Percentiles rank a stretch among this genome's conserved stretches.
Evolutionary conservation across 2,329 filamentous ascomycete genomes (phyloP).

Genomic region (Didymosphaeria variabile): DNA sequence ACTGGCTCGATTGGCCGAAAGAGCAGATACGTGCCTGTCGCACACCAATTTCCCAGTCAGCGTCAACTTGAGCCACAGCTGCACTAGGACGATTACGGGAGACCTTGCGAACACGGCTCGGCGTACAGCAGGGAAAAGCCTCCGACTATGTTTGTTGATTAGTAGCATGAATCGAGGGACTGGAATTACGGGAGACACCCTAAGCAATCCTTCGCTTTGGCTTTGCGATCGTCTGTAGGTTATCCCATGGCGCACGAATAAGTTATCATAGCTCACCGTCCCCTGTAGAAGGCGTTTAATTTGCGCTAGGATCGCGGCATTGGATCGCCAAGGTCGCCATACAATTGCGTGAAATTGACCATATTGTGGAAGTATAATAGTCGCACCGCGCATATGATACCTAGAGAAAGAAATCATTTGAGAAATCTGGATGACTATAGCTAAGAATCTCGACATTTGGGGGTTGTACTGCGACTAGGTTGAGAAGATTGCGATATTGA

Average conservation of each 20-base stretch:
- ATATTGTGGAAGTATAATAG: not conserved
- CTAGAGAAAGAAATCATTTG: not conserved
- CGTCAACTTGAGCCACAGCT: not conserved
- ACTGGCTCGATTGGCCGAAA: slow-evolving; percentile 30
- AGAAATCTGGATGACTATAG: not conserved
- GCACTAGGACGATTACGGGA: slow-evolving; percentile 2
- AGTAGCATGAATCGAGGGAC: not conserved
- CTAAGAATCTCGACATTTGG: not conserved
- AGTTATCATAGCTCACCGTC: not conserved
- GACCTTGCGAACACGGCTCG: slow-evolving; percentile 8
- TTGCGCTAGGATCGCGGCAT: not conserved
- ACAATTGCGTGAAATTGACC: not conserved
- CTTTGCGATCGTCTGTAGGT: not conserved
- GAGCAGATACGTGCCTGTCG: slow-evolving; percentile 19
- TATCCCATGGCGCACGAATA: not conserved
- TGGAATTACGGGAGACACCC: not conserved
- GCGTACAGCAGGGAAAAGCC: not conserved
- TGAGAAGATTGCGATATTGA: not conserved
- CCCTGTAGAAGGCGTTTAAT: not conserved
- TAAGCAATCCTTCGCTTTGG: not conserved
- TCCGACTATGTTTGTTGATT: not conserved
- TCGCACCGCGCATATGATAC: not conserved
- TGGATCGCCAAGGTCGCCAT: not conserved
- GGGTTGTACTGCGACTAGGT: not conserved
- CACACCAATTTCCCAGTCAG: slow-evolving; percentile 8